These are phyloP conservation scores for Punica granatum DNA, from an alignment of 345 rosid genomes.

Conservation along the genomic window DNA sequence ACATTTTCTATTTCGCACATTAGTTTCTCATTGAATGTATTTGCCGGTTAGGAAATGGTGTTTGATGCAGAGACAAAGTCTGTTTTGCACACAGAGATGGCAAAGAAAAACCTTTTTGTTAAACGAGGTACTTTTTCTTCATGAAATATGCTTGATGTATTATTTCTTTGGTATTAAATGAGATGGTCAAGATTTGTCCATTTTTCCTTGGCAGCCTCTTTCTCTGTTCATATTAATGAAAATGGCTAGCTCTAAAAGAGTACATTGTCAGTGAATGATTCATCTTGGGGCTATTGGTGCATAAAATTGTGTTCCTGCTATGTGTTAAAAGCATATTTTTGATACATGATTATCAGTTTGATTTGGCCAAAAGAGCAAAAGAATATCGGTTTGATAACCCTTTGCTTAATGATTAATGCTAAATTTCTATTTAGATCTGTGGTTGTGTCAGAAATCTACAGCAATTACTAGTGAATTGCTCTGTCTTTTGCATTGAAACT, in stretches of 20 bases:
- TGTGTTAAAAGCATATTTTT: neutral
- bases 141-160: neutral
- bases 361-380: too few relatives aligned
- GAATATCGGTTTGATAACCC: neutral
- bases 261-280: neutral
- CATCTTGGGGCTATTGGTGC: neutral
- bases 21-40: neutral
- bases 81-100: slow-evolving; percentile 94
- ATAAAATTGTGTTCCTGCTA: neutral
- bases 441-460: neutral
- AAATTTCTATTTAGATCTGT: neutral
- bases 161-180: neutral
- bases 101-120: slow-evolving; percentile 95
- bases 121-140: slow-evolving; percentile 63
- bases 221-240: neutral
- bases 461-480: neutral
- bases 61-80: slow-evolving; percentile 83
- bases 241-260: neutral
- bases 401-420: neutral
- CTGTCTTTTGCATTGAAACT: neutral
- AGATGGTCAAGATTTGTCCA: neutral
- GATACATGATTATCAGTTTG: neutral
- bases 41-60: slow-evolving; percentile 53
- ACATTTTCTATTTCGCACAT: neutral
- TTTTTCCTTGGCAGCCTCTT: neutral